Evolutionary conservation across 257 asterid species (phyloP).

Genomic region (Penstemon davidsonii): DNA sequence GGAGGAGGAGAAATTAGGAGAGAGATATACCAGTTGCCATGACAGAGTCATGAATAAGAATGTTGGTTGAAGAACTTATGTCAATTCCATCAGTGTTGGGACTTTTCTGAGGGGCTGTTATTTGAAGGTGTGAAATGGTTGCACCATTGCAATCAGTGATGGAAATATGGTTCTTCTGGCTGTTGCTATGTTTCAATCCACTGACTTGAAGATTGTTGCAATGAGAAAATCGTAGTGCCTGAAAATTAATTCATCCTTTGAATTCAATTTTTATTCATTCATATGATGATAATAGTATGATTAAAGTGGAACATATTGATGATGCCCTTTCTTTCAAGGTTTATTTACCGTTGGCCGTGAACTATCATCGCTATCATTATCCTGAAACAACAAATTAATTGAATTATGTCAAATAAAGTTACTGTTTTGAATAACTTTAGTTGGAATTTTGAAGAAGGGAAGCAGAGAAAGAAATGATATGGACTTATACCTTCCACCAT

Average conservation of each 20-base stretch:
- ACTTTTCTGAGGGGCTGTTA: constrained; percentile 44
- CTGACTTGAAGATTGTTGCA: constrained; percentile 39
- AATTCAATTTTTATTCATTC: background rate
- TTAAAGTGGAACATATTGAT: background rate
- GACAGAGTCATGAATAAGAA: constrained; percentile 32
- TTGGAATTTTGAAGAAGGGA: background rate
- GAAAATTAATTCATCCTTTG: background rate
- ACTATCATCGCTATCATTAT: background rate
- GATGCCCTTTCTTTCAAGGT: too few species aligned
- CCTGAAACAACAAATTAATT: constrained; percentile 2
- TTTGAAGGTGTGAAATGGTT: constrained; percentile 33
- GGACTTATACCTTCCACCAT: constrained; percentile 39
- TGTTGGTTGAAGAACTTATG: constrained; percentile 34
- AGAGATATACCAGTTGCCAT: constrained; percentile 38
- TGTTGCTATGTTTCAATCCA: constrained; percentile 46
- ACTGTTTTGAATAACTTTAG: too few species aligned
- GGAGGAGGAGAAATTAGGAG: background rate
- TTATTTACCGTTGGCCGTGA: constrained; percentile 36
- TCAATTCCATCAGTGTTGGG: constrained; percentile 68
- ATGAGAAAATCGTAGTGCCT: constrained; percentile 44
- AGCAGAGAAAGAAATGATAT: too few species aligned
- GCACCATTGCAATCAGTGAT: constrained; percentile 32
- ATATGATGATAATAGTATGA: background rate
- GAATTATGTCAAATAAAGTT: background rate
- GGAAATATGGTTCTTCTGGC: constrained; percentile 48